Conservation (phyloP, 192 early-diverging fungal species). For the Mortierella claussenii region DNA sequence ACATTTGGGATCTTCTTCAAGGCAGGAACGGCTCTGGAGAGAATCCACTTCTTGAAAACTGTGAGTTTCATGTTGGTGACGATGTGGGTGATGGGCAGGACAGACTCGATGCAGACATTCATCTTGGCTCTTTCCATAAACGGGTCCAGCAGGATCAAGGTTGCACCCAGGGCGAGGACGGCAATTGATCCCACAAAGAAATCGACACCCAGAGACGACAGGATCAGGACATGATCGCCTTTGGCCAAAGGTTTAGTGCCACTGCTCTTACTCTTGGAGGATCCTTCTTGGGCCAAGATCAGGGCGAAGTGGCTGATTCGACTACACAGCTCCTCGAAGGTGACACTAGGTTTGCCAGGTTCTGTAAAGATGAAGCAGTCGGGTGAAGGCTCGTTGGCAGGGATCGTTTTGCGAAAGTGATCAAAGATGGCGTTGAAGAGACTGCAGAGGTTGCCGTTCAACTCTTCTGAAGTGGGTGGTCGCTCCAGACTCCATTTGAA, state of each 20-base stretch:
- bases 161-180: constrained; percentile 37
- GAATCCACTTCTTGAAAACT: constrained; percentile 47
- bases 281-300: constrained; percentile 26
- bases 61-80: constrained; percentile 54
- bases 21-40: constrained; percentile 43
- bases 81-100: constrained; percentile 44
- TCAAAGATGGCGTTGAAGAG: constrained; percentile 50
- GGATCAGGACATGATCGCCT: constrained; percentile 47
- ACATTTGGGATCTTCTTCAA: constrained; percentile 48
- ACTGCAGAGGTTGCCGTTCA: constrained; percentile 49
- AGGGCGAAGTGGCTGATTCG: constrained; percentile 50
- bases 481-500: constrained; percentile 45
- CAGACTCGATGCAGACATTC: constrained; percentile 52
- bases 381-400: constrained; percentile 27
- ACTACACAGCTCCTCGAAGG: constrained; percentile 44
- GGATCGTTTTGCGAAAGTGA: constrained; percentile 28
- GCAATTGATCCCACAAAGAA: constrained; percentile 52
- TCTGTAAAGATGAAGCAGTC: constrained; percentile 53
- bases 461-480: constrained; percentile 35
- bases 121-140: constrained; percentile 55
- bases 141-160: constrained; percentile 41
- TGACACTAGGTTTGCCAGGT: constrained; percentile 33
- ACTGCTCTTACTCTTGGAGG: constrained; percentile 7
- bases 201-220: constrained; percentile 46
- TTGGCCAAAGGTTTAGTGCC: constrained; percentile 17